These are phyloP conservation scores for Cardamine chenopodiifolia DNA, from an alignment of 345 rosid genomes.

Conservation along the genomic window DNA sequence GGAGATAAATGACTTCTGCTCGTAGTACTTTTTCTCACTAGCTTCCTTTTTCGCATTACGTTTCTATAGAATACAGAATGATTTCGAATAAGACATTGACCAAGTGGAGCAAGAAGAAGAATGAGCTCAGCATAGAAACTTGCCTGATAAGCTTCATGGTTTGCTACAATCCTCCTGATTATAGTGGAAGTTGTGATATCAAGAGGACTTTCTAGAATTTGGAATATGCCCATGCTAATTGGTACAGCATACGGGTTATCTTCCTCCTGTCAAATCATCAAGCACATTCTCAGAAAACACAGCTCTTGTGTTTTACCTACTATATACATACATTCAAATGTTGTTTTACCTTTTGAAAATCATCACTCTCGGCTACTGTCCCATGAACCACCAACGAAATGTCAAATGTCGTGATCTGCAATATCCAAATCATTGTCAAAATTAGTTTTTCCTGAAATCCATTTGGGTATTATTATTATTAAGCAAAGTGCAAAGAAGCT, in stretches of 20 bases:
- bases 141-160: constrained; percentile 83
- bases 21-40: constrained; percentile 72
- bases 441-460: not conserved
- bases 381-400: constrained; percentile 85
- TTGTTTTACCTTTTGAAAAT: constrained; percentile 38
- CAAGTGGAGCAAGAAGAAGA: constrained; percentile 14
- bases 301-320: not conserved
- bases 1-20: constrained; percentile 57
- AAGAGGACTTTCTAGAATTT: constrained; percentile 72
- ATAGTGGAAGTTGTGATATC: constrained; percentile 73
- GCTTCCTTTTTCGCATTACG: constrained; percentile 64
- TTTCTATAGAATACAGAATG: constrained; percentile 46
- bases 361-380: constrained; percentile 71
- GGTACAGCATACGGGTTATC: constrained; percentile 77
- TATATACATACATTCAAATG: not conserved
- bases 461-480: not conserved
- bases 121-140: not conserved
- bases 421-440: constrained; percentile 1
- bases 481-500: constrained; percentile 29
- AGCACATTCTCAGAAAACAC: not conserved
- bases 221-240: constrained; percentile 75
- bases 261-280: constrained; percentile 52
- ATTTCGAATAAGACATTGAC: not conserved
- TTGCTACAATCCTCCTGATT: constrained; percentile 79
- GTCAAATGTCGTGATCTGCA: constrained; percentile 83